Evolutionary conservation across 2,329 filamentous ascomycete species (phyloP), one percentile per base, ranked within the genome.

Genomic region (Nemania serpens): DNA sequence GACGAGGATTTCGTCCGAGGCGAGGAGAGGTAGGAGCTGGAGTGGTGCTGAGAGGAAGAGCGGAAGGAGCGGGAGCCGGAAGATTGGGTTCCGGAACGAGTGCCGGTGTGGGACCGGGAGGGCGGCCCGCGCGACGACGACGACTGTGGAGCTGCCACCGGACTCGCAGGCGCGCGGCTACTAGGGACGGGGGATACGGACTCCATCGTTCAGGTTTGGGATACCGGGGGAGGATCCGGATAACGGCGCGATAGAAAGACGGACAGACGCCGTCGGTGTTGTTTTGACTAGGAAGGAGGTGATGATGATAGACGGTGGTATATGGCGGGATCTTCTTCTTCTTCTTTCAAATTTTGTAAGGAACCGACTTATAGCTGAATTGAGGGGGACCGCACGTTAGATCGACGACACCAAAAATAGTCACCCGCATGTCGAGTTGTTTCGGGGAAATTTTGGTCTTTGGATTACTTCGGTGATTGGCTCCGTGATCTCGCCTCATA

Each of bases 181-280:
- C 86, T 45, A 96, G 84, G 69, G 91, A 90, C 59, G 96, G 83
- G 1, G 93, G 93, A 73, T 96, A 96, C 5, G 91, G 87, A 56
- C 87, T 77, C 48, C 92, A 82, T 68, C n/a, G 93, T 94, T 11
- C 92, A 91, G 61, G 94, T 29, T 7, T 29, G 83, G 15, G 91
- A 89, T n/a, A 0, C 91, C 90, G 37, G 91, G 92, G 0, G 88
- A 79, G 5, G 91, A 90, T 53, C 93, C 93, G 3, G 92, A 92
- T 29, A 34, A 91, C 75, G 55, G 91, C 93, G 78, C 96, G 92
- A 46, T 91, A 90, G 9, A 96, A 79, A 36, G 91, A 91, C 51
- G 91, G 89, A 4, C 95, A 83, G 71, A 80, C 61, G 66, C 64
- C 70, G 65, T 64, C 61, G 56, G 57, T 13, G 59, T 48, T 64